phyloP scores from a whole-genome alignment of 2,329 filamentous ascomycete genomes.

The Aspergillus vadensis region DNA sequence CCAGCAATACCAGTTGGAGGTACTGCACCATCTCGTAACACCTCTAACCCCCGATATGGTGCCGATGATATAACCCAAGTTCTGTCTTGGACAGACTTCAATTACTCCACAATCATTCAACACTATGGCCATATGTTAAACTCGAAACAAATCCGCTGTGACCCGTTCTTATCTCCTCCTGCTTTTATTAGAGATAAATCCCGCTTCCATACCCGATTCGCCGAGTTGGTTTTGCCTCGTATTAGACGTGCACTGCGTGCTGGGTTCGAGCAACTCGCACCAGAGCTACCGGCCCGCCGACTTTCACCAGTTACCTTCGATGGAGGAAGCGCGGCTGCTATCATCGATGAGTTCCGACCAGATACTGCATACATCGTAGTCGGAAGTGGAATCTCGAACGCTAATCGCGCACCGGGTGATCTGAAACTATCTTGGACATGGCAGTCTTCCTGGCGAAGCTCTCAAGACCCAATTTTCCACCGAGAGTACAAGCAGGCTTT shows the following conservation, averaged over 20 bases:
- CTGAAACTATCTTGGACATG: constrained; percentile 23
- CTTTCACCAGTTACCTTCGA: constrained; percentile 14
- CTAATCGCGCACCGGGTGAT: constrained; percentile 12
- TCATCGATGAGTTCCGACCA: constrained; percentile 17
- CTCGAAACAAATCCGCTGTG: constrained; percentile 12
- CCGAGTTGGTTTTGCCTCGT: constrained; percentile 7
- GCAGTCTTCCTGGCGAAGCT: constrained; percentile 7
- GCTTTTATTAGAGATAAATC: constrained; percentile 15
- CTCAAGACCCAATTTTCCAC: constrained; percentile 1
- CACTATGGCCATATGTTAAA: constrained; percentile 14
- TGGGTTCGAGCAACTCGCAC: constrained; percentile 13
- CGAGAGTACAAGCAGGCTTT: constrained; percentile 13
- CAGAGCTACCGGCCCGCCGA: constrained; percentile 3
- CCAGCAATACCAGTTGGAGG: constrained; percentile 13
- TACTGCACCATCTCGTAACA: constrained; percentile 7
- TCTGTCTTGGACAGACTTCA: constrained; percentile 20
- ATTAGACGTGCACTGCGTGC: constrained; percentile 15
- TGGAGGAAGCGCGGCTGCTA: constrained; percentile 7
- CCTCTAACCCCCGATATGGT: constrained; percentile 14
- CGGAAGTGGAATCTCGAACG: not conserved
- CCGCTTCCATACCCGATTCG: constrained; percentile 13
- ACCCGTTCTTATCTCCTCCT: constrained; percentile 16
- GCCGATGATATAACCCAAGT: constrained; percentile 15
- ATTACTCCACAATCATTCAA: constrained; percentile 15
- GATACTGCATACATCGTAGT: constrained; percentile 17